Conservation (phyloP, 1,284 basidiomycete genomes). For the Papiliotrema nemorosa region DNA sequence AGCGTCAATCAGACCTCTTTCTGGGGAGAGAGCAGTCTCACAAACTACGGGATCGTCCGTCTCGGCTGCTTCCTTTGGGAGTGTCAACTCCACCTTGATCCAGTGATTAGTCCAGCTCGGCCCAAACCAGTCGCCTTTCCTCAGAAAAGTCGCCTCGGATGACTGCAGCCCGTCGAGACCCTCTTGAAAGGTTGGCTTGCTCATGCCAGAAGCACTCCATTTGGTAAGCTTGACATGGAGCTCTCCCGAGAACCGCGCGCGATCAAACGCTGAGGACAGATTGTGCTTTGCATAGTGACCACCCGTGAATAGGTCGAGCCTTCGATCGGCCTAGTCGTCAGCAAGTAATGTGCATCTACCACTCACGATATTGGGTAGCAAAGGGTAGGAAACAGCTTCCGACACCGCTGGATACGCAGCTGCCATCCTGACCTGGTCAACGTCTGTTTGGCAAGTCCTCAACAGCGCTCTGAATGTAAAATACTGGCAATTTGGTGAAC, state of each 20-base stretch:
- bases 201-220: conserved; percentile 73
- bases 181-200: conserved; percentile 73
- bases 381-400: too few species aligned
- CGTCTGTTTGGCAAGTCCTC: too few species aligned
- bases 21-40: neutral
- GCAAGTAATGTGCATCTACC: neutral
- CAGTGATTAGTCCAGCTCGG: conserved; percentile 66
- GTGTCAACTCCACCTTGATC: conserved; percentile 70
- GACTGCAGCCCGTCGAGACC: conserved; percentile 45
- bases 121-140: conserved; percentile 20
- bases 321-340: too few species aligned
- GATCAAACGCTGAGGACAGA: neutral
- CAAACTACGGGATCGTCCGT: neutral
- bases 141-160: neutral
- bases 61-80: conserved; percentile 58
- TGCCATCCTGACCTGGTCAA: too few species aligned
- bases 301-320: too few species aligned
- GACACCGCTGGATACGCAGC: too few species aligned
- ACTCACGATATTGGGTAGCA: too few species aligned
- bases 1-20: neutral
- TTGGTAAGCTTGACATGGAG: conserved; percentile 27
- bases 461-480: too few species aligned
- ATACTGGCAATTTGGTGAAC: too few species aligned
- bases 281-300: too few species aligned
- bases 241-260: neutral